phyloP scores from a whole-genome alignment of 176 grass and related monocot species.

The Carex kokanica region DNA sequence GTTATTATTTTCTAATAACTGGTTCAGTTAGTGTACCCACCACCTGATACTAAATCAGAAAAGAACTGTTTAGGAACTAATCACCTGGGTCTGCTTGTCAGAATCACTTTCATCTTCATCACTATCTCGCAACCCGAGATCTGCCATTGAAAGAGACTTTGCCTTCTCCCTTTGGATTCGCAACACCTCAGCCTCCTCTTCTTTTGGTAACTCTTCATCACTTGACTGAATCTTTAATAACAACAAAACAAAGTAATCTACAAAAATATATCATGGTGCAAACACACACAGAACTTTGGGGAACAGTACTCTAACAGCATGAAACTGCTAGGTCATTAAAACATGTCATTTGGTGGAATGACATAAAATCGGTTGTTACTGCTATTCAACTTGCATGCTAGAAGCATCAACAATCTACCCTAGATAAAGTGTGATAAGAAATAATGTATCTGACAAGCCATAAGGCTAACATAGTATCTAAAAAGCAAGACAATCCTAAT shows the following conservation, averaged over 20 bases:
- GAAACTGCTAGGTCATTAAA: neutral
- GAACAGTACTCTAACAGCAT: neutral
- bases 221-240: slow-evolving; percentile 37
- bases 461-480: neutral
- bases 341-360: neutral
- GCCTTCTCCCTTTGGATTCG: no score
- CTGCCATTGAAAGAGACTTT: no score
- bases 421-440: neutral
- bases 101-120: slow-evolving; percentile 48
- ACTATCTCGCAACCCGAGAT: slow-evolving; percentile 57
- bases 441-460: neutral
- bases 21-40: neutral
- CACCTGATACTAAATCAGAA: neutral
- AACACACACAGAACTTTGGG: neutral
- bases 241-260: slow-evolving; percentile 6
- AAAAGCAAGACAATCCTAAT: neutral
- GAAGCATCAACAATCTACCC: neutral
- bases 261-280: neutral
- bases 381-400: neutral
- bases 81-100: slow-evolving; percentile 47
- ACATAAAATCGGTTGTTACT: neutral
- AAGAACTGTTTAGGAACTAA: neutral
- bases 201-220: no score
- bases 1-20: neutral
- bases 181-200: no score